Conservation (phyloP, 148 eudicot species). For the Heliamphora exappendiculata region DNA sequence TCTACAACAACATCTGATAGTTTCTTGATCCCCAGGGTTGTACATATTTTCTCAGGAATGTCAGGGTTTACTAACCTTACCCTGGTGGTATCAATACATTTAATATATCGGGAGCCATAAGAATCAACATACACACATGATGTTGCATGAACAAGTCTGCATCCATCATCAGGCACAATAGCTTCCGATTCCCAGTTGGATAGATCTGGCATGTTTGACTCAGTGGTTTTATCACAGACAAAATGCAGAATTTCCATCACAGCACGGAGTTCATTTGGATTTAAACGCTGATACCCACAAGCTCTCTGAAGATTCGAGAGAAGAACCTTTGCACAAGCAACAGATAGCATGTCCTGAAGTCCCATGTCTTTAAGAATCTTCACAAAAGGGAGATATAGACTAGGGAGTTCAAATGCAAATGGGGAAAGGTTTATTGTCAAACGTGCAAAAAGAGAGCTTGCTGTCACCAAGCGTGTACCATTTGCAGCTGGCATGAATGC, state of each 20-base stretch:
- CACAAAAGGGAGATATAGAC: conserved; percentile 74
- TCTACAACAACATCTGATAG: conserved; percentile 87
- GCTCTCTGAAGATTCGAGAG: conserved; percentile 81
- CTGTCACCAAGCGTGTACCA: conserved; percentile 92
- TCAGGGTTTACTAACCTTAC: conserved; percentile 70
- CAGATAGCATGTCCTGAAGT: conserved; percentile 69
- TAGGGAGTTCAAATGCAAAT: conserved; percentile 91
- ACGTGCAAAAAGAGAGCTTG: conserved; percentile 75
- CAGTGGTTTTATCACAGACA: conserved; percentile 53
- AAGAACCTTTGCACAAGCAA: conserved; percentile 69
- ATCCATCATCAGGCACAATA: conserved; percentile 89
- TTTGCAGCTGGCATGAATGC: conserved; percentile 98
- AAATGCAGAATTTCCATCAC: conserved; percentile 77
- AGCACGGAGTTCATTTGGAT: conserved; percentile 97
- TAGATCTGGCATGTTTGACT: conserved; percentile 29
- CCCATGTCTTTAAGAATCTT: conserved; percentile 84
- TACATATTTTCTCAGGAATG: conserved; percentile 66
- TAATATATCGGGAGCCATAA: conserved; percentile 74
- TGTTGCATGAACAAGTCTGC: conserved; percentile 87
- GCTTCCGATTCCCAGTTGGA: conserved; percentile 61
- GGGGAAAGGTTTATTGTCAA: conserved; percentile 89
- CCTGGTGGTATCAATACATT: conserved; percentile 64
- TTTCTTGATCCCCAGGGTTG: conserved; percentile 61
- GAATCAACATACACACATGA: conserved; percentile 87
- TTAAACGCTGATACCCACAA: conserved; percentile 95